phyloP scores from a whole-genome alignment of 768 basidiomycete species.

The Chiua virens region DNA sequence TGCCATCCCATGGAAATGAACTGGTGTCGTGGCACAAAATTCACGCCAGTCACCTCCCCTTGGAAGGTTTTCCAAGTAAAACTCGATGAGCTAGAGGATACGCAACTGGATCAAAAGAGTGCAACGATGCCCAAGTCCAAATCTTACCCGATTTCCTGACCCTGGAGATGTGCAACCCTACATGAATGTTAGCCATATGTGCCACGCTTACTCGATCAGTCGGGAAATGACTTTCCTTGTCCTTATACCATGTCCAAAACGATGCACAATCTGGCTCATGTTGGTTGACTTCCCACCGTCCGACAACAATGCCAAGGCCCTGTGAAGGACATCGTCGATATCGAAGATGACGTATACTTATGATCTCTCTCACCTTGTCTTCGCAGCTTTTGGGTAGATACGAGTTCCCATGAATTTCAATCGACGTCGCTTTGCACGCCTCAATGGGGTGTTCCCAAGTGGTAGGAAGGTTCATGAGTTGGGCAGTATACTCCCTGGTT shows the following conservation, averaged over 20 bases:
- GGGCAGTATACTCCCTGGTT: too few relatives aligned
- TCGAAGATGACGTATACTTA: background rate
- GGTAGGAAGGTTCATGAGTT: too few relatives aligned
- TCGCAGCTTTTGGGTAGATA: constrained; percentile 22
- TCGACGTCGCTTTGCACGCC: constrained; percentile 25
- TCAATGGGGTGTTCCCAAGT: constrained; percentile 23
- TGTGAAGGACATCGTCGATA: background rate
- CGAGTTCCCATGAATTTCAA: constrained; percentile 22
- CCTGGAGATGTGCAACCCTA: constrained; percentile 24
- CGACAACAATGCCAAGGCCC: constrained; percentile 20
- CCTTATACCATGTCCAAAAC: constrained; percentile 29
- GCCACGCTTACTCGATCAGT: too few relatives aligned
- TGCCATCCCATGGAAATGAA: constrained; percentile 22
- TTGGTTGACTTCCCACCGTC: constrained; percentile 27
- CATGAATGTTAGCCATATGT: background rate
- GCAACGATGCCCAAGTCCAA: background rate
- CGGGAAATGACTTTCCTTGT: constrained; percentile 21
- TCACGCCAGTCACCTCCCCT: constrained; percentile 28
- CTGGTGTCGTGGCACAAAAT: constrained; percentile 35
- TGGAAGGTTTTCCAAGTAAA: constrained; percentile 30
- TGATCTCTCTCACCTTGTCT: constrained; percentile 10
- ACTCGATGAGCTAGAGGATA: constrained; percentile 30
- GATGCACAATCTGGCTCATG: constrained; percentile 30
- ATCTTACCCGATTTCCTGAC: constrained; percentile 25
- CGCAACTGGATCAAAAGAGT: background rate